Conservation (phyloP, 352 stramenopile genomes). For the Phytophthora boehmeriae region DNA sequence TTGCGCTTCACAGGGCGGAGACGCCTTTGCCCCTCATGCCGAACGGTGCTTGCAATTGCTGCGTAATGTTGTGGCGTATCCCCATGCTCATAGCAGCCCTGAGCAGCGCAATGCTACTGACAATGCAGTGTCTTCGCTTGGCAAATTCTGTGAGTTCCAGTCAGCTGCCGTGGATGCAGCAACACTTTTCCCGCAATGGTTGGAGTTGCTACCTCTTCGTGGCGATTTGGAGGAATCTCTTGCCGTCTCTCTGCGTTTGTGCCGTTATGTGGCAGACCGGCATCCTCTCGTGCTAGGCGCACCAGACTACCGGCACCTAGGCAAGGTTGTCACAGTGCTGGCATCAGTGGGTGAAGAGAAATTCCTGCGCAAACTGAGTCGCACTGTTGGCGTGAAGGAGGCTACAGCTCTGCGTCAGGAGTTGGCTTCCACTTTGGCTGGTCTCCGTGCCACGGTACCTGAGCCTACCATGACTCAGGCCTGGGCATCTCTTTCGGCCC, state of each 20-base stretch:
- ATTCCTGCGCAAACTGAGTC: constrained; percentile 43
- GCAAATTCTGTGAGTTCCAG: constrained; percentile 78
- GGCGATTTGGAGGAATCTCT: constrained; percentile 81
- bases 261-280: constrained; percentile 57
- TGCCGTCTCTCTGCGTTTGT: constrained; percentile 69
- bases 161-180: constrained; percentile 45
- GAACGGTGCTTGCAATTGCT: constrained; percentile 59
- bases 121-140: constrained; percentile 79
- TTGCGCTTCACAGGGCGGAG: constrained; percentile 57
- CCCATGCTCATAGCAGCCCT: constrained; percentile 45
- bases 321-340: constrained; percentile 64
- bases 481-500: constrained; percentile 54
- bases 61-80: constrained; percentile 58
- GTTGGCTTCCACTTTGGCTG: constrained; percentile 52
- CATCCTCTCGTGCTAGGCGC: constrained; percentile 67
- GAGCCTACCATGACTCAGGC: constrained; percentile 60
- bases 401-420: constrained; percentile 43
- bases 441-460: constrained; percentile 57
- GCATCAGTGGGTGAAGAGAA: constrained; percentile 51
- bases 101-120: constrained; percentile 77
- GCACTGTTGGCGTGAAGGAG: constrained; percentile 52
- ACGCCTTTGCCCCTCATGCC: constrained; percentile 59
- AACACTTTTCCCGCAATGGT: constrained; percentile 72
- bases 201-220: constrained; percentile 70
- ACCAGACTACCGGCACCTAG: constrained; percentile 51